Percentiles rank a stretch among this genome's conserved stretches.
These are phyloP conservation scores for Lactarius tabidus DNA, from an alignment of 768 basidiomycete genomes.

Conservation along the genomic window DNA sequence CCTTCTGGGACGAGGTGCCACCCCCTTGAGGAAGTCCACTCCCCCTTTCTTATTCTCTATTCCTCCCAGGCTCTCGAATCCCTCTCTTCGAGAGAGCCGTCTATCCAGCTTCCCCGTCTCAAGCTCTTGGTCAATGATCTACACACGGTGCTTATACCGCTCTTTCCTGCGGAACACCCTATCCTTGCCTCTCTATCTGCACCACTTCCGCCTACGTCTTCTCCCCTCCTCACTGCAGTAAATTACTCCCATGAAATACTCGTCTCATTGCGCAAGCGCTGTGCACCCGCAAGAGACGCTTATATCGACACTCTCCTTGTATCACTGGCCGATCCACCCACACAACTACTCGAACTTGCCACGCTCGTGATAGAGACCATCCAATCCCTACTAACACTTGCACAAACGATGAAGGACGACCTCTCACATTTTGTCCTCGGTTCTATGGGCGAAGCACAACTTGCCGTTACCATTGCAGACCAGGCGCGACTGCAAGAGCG, in stretches of 20 bases:
- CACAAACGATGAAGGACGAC: slow-evolving; percentile 66
- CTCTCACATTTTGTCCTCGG: slow-evolving; percentile 62
- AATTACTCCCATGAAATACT: slow-evolving; percentile 53
- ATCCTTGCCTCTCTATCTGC: slow-evolving; percentile 50
- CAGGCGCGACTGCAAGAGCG: slow-evolving; percentile 56
- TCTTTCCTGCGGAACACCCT: slow-evolving; percentile 54
- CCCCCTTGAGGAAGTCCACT: slow-evolving; percentile 3
- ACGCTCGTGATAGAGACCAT: slow-evolving; percentile 45
- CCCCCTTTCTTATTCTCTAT: slow-evolving; percentile 8
- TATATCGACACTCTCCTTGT: slow-evolving; percentile 45
- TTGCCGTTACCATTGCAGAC: slow-evolving; percentile 44
- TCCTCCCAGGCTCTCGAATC: slow-evolving; percentile 47
- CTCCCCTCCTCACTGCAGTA: slow-evolving; percentile 57
- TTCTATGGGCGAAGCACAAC: slow-evolving; percentile 60
- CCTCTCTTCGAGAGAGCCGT: slow-evolving; percentile 55
- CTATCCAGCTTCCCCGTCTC: slow-evolving; percentile 56
- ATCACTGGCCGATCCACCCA: slow-evolving; percentile 33
- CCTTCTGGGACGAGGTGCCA: slow-evolving; percentile 71
- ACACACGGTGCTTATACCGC: slow-evolving; percentile 44
- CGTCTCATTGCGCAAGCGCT: slow-evolving; percentile 50
- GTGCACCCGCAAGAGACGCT: slow-evolving; percentile 61
- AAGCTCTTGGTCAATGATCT: slow-evolving; percentile 55
- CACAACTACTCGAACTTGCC: slow-evolving; percentile 38
- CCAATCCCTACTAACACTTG: slow-evolving; percentile 46
- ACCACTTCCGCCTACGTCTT: slow-evolving; percentile 63